Evolutionary conservation across 208 protist species (phyloP).

Genomic region (Wallacemonas rigidus): DNA sequence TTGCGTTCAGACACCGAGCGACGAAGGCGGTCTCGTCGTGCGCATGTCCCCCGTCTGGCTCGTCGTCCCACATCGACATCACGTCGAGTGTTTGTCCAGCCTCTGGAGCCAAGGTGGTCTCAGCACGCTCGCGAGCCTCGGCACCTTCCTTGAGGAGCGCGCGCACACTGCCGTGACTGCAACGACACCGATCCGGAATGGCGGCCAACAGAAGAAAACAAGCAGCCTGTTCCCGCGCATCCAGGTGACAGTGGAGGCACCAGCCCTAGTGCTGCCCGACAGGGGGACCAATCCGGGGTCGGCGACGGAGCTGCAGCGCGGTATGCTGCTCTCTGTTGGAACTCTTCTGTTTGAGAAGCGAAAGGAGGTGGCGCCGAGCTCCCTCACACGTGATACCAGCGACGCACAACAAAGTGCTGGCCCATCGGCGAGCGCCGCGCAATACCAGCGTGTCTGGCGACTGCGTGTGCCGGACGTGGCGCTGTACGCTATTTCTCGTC

Average conservation of each 20-base stretch:
- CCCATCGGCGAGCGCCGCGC: too few species aligned
- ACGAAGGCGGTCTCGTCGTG: neutral
- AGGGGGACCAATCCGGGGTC: constrained; percentile 21
- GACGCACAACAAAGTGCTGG: too few species aligned
- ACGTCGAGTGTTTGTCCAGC: constrained; percentile 22
- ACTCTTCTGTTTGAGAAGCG: constrained; percentile 20
- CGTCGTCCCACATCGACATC: constrained; percentile 29
- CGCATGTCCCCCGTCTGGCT: constrained; percentile 26
- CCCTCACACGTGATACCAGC: neutral
- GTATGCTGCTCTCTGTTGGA: constrained; percentile 34
- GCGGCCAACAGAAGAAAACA: neutral
- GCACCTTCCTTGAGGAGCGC: constrained; percentile 39
- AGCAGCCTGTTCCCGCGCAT: constrained; percentile 9
- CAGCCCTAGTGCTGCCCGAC: constrained; percentile 37
- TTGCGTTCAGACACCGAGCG: neutral
- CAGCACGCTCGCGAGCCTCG: constrained; percentile 13
- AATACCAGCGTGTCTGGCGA: constrained; percentile 18
- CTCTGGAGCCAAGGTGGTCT: constrained; percentile 23
- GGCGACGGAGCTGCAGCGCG: constrained; percentile 23
- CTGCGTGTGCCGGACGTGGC: constrained; percentile 19
- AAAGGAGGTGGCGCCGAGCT: neutral
- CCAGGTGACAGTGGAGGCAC: constrained; percentile 20
- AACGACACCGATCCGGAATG: neutral
- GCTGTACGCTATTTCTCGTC: constrained; percentile 22
- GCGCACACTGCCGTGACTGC: neutral